Percentiles rank a stretch among this genome's conserved stretches.
These are phyloP conservation scores for Boeremia lycopersici DNA, from an alignment of 2,329 filamentous ascomycete species.

Conservation along the genomic window DNA sequence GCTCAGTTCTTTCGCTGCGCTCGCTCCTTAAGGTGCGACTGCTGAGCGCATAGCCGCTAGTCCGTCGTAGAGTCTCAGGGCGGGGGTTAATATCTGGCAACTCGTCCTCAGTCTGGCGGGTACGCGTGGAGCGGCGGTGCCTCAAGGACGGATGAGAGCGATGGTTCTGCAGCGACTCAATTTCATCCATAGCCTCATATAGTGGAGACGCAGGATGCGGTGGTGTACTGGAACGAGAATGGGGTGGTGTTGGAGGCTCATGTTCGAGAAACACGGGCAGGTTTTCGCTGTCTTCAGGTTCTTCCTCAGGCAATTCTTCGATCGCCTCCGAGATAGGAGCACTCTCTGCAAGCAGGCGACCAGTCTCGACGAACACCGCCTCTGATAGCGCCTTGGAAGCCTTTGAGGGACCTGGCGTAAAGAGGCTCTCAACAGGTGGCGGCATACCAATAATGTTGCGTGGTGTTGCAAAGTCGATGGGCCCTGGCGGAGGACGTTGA, in stretches of 20 bases:
- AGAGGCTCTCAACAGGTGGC: slow-evolving; percentile 28
- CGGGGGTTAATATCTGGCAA: slow-evolving; percentile 26
- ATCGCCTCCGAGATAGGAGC: slow-evolving; percentile 13
- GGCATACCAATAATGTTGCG: slow-evolving; percentile 31
- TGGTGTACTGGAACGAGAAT: slow-evolving; percentile 34
- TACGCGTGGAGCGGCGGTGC: slow-evolving; percentile 39
- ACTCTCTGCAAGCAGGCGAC: slow-evolving; percentile 9
- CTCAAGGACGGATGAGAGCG: slow-evolving; percentile 32
- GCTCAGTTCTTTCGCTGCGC: slow-evolving; percentile 30
- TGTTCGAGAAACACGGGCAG: slow-evolving; percentile 13
- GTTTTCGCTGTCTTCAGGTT: slow-evolving; percentile 11
- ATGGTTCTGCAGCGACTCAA: slow-evolving; percentile 39
- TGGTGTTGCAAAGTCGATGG: slow-evolving; percentile 35
- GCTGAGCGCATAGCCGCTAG: slow-evolving; percentile 40
- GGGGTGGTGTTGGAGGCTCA: slow-evolving; percentile 33
- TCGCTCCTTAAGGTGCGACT: slow-evolving; percentile 27
- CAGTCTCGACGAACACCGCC: slow-evolving; percentile 11
- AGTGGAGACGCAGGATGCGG: slow-evolving; percentile 39
- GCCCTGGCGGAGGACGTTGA: slow-evolving; percentile 36
- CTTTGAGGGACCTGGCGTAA: slow-evolving; percentile 23
- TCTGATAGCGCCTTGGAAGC: slow-evolving; percentile 16
- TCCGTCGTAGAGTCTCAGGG: slow-evolving; percentile 31
- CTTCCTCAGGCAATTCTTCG: slow-evolving; percentile 17
- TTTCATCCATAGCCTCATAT: slow-evolving; percentile 44
- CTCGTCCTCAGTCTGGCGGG: slow-evolving; percentile 35